Evolutionary conservation across 2,329 filamentous ascomycete species (phyloP), one percentile per base, ranked within the genome.

Genomic region (Microdochium trichocladiopsis): DNA sequence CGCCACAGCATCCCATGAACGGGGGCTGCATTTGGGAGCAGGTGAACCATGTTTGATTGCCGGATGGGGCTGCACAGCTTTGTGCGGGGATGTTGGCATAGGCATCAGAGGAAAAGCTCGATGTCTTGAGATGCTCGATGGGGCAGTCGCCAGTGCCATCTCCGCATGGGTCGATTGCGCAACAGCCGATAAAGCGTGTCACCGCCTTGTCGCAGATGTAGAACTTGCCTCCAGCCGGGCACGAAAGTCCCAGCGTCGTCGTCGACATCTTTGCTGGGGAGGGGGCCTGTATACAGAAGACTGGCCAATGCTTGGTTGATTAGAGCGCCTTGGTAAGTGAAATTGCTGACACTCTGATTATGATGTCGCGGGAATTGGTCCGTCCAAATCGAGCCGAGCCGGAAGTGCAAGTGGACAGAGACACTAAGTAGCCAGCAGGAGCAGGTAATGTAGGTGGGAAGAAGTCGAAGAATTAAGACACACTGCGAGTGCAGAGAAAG

Each of bases 111-210:
- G 67, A 64, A 58, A 69, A 72, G 48, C 55, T 65, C 12, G 60
- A 65, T 9, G 62, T 25, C 14, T 59, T 59, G 22, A 73, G 53
- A 52, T 65, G 61, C 11, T 61, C 65, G 52, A 60, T 57, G 2
- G 64, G 57, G 50, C 71, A 72, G 2, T 47, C 31, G n/a, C 59
- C 59, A n/a, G 55, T 57, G 21, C 67, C 67, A n/a, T 60, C 64
- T 3, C 59, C 51, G 55, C 71, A 73, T 5, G 70, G 66, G 36
- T 72, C 61, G 4, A 54, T 51, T 10, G 55, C 56, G 56, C 72
- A 73, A 57, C 71, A 73, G 5, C 71, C 71, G 22, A 73, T 61
- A 47, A 73, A 74, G 4, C 59, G 61, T 16, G 63, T 57, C 9
- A 56, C 53, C 5, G 57, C 57, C 11, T 58, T 31, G 47, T 53